These are phyloP conservation scores for Elymus sibiricus DNA, from an alignment of 176 grass and related monocot genomes.

Conservation along the genomic window DNA sequence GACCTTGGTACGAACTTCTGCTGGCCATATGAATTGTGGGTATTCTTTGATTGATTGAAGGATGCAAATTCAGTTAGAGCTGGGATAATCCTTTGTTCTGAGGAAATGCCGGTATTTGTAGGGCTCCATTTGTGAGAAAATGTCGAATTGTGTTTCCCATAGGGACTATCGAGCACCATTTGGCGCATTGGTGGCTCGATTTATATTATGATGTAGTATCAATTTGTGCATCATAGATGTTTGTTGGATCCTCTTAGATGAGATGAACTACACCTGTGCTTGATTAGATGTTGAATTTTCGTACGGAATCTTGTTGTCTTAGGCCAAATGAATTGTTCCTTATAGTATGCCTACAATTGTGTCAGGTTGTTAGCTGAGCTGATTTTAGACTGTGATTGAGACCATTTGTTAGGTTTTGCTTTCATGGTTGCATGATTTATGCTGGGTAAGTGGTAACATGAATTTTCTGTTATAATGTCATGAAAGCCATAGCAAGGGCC, in stretches of 20 bases:
- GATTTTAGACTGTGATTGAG: background rate
- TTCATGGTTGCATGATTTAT: background rate
- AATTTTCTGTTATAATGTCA: background rate
- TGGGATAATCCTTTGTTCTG: background rate
- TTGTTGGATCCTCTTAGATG: background rate
- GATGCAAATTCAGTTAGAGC: background rate
- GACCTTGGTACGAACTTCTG: constrained; percentile 58
- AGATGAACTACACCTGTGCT: background rate
- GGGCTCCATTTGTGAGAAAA: background rate
- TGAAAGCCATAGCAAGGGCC: background rate
- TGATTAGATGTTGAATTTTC: background rate
- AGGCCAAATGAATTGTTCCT: background rate
- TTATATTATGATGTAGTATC: background rate
- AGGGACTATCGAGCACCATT: background rate
- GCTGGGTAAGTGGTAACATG: background rate
- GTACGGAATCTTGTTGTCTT: background rate
- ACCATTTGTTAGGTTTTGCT: background rate
- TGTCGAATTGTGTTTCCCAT: background rate
- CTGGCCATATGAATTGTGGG: background rate
- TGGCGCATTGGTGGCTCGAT: background rate
- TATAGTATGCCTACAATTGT: background rate
- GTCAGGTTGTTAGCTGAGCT: background rate
- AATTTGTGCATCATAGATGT: background rate
- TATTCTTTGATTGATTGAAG: background rate
- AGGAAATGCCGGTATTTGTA: background rate